Evolutionary conservation across 495 filamentous ascomycete species (phyloP).

Genomic region (Aspergillus sclerotiicarbonarius): DNA sequence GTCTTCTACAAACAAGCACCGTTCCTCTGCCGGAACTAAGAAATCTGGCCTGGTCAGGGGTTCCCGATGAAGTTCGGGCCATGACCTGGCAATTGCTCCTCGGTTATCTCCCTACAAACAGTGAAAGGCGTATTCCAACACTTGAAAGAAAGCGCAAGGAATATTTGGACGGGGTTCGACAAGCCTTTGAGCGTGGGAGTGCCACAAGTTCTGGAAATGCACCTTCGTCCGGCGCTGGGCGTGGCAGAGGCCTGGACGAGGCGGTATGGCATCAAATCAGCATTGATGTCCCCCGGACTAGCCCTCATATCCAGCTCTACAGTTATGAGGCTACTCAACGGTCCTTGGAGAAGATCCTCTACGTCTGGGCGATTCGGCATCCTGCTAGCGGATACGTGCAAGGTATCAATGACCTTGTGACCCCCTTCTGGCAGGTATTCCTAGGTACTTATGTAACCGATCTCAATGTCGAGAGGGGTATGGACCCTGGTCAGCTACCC

Average conservation of each 20-base stretch:
- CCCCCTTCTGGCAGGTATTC: conserved; percentile 97
- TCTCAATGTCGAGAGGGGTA: conserved; percentile 84
- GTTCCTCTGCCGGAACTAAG: conserved; percentile 83
- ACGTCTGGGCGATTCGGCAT: conserved; percentile 96
- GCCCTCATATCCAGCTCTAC: conserved; percentile 92
- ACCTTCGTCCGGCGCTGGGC: conserved; percentile 39
- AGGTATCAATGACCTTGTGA: conserved; percentile 97
- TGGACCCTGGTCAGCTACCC: conserved; percentile 94
- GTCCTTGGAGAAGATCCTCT: conserved; percentile 89
- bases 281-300: conserved; percentile 96
- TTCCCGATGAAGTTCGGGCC: conserved; percentile 90
- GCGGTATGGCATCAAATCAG: conserved; percentile 98
- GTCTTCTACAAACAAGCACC: conserved; percentile 84
- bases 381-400: conserved; percentile 97
- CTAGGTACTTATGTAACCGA: conserved; percentile 91
- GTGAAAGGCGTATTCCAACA: conserved; percentile 83
- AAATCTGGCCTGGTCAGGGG: conserved; percentile 84
- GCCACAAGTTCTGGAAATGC: conserved; percentile 29
- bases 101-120: conserved; percentile 92
- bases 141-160: conserved; percentile 95
- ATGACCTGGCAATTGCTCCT: conserved; percentile 98
- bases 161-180: conserved; percentile 91
- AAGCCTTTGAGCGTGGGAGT: conserved; percentile 81
- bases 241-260: conserved; percentile 81
- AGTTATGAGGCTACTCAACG: conserved; percentile 94